These are phyloP conservation scores for Trametes elegans DNA, from an alignment of 768 basidiomycete species.

Conservation along the genomic window DNA sequence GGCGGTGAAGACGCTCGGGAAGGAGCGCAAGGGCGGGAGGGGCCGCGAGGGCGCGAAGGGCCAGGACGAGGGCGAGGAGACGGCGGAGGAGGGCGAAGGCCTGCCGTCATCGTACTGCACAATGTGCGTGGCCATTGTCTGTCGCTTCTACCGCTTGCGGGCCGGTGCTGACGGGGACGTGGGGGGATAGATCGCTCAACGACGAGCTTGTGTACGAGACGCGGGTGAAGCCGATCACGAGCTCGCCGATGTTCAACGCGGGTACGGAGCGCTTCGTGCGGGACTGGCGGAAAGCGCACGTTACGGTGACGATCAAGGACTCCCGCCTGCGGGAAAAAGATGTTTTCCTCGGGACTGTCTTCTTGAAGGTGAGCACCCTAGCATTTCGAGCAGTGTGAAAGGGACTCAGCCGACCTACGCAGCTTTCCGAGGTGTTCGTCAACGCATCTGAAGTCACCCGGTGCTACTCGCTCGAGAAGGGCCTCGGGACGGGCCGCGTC, in stretches of 20 bases:
- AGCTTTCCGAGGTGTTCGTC: constrained; percentile 34
- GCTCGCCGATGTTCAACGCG: constrained; percentile 46
- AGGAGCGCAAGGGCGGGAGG: constrained; percentile 32
- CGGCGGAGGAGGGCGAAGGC: constrained; percentile 53
- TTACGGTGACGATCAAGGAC: constrained; percentile 67
- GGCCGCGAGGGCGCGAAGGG: constrained; percentile 54
- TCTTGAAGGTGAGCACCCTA: constrained; percentile 39
- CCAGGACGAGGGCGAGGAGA: constrained; percentile 51
- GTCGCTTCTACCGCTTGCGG: too few relatives aligned
- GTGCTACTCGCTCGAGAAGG: constrained; percentile 64
- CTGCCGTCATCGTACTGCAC: constrained; percentile 68
- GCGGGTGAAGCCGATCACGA: constrained; percentile 35
- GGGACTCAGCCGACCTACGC: neutral
- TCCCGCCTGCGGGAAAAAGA: constrained; percentile 55
- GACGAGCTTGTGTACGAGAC: constrained; percentile 45
- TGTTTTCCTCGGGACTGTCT: constrained; percentile 70
- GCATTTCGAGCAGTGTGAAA: too few relatives aligned
- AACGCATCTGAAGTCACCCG: constrained; percentile 54
- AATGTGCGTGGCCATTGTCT: constrained; percentile 25
- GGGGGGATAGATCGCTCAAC: constrained; percentile 38
- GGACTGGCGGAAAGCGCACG: constrained; percentile 56
- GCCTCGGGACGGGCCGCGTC: constrained; percentile 64
- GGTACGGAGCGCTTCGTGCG: constrained; percentile 69
- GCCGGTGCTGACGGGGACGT: constrained; percentile 20
- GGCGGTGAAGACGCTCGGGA: constrained; percentile 47